Evolutionary conservation across 2,329 filamentous ascomycete species (phyloP).

Genomic region (Alternaria atra): DNA sequence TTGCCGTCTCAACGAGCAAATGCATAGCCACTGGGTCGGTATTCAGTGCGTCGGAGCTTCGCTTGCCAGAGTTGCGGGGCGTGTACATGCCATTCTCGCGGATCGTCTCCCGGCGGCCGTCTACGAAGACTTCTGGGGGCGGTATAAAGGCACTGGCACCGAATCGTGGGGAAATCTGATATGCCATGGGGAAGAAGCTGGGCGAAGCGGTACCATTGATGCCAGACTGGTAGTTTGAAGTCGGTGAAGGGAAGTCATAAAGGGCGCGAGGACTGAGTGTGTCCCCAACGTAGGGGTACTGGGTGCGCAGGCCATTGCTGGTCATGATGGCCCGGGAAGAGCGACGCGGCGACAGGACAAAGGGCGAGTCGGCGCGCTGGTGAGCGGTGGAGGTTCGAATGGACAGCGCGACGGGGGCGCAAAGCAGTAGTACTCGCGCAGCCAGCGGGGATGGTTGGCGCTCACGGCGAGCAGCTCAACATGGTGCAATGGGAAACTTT

Average conservation of each 20-base stretch:
- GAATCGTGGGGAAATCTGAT: constrained; percentile 49
- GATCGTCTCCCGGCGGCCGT: constrained; percentile 39
- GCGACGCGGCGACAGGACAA: constrained; percentile 11
- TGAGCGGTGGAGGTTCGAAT: constrained; percentile 31
- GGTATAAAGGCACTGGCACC: constrained; percentile 50
- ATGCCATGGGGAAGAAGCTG: constrained; percentile 49
- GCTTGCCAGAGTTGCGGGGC: constrained; percentile 40
- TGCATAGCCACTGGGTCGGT: constrained; percentile 80
- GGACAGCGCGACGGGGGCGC: constrained; percentile 33
- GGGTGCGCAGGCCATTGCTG: constrained; percentile 47
- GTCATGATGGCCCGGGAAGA: constrained; percentile 34
- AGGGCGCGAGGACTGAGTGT: constrained; percentile 43
- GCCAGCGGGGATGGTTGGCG: constrained; percentile 32
- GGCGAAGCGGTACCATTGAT: constrained; percentile 41
- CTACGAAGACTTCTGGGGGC: constrained; percentile 49
- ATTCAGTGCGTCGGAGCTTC: constrained; percentile 43
- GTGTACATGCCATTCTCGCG: constrained; percentile 40
- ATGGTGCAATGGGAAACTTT: constrained; percentile 22
- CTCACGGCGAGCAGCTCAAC: constrained; percentile 40
- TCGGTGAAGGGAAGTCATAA: constrained; percentile 51
- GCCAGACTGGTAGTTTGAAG: constrained; percentile 50
- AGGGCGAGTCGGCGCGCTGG: constrained; percentile 25
- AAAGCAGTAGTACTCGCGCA: constrained; percentile 36
- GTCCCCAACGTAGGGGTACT: constrained; percentile 45
- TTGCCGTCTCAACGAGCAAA: constrained; percentile 89